Evolutionary conservation across 331 rosid species (phyloP), one percentile per base, ranked within the genome.

Genomic region (Ulmus americana): DNA sequence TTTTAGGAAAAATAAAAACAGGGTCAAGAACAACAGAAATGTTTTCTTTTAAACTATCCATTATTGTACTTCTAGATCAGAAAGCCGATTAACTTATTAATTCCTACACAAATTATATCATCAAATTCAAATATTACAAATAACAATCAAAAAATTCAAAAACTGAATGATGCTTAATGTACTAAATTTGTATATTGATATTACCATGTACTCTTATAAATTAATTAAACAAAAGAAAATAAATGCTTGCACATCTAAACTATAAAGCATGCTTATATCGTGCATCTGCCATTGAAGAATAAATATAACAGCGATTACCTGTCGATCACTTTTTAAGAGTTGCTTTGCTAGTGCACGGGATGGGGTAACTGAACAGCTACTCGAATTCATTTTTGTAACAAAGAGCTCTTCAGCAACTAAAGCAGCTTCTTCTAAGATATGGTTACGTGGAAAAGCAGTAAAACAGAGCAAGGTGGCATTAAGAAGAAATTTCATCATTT

Each of bases 381-480:
- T 73, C 77, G 94, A 74, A 64, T 83, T 82, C 71, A 74, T 68
- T 75, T 83, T 80, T 55, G 70, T 72, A 71, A 66, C 82, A 76
- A 65, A 83, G 67, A 89, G 81, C 83, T 92, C 96, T 80, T 92
- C 94, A 50, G 91, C 83, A 65, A 86, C 78, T 65, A 92, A 88
- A 70, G 82, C 80, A 63, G 95, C 95, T 64, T 92, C 98, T 81
- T 88, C 95, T 69, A 88, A 69, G 61, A 81, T 66, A 78, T 84
- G 73, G 80, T 89, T 83, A 43, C 95, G 96, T 0, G 91, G 96
- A 59, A 92, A 89, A 76, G 66, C 77, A 40, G 82, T 80, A 67
- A 92, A 79, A 78, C 90, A 89, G 39, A 89, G 95, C 70, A 92
- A 76, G 71, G 82, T 77, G 40, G 81, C 80, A 61, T 86, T 86